These are phyloP conservation scores for Cyberlindnera mississippiensis DNA, from an alignment of 805 yeast species.

Conservation along the genomic window DNA sequence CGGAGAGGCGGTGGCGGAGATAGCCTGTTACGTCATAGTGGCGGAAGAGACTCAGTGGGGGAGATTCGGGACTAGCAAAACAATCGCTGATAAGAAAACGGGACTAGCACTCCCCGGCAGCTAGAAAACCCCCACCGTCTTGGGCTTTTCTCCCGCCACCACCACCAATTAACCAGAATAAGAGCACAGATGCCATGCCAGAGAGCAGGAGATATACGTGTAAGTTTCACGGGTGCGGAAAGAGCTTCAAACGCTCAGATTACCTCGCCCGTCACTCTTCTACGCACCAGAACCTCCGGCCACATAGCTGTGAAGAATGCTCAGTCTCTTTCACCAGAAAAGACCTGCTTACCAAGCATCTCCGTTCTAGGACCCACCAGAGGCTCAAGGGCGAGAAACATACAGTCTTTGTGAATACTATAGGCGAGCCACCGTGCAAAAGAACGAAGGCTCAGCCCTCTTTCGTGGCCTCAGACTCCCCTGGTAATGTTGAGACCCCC, in stretches of 20 bases:
- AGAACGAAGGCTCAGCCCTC: conserved; percentile 1
- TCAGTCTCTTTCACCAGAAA: conserved; percentile 28
- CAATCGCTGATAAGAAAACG: too few species aligned
- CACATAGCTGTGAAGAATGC: conserved; percentile 28
- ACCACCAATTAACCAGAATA: background rate
- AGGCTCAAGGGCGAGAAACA: background rate
- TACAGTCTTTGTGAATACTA: conserved; percentile 6
- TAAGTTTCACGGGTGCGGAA: conserved; percentile 17
- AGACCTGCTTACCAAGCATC: conserved; percentile 30
- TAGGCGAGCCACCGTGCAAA: background rate
- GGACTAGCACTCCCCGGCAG: too few species aligned
- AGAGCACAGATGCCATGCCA: background rate
- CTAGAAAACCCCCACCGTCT: too few species aligned
- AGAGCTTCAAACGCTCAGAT: conserved; percentile 34
- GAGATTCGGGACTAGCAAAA: too few species aligned
- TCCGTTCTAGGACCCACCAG: conserved; percentile 21
- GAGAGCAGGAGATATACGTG: conserved; percentile 1
- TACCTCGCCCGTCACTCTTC: conserved; percentile 30
- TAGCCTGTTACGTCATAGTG: too few species aligned
- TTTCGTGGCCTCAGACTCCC: background rate
- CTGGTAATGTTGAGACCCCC: background rate
- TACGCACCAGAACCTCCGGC: conserved; percentile 29
- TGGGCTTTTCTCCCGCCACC: too few species aligned
- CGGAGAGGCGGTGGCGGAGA: too few species aligned
- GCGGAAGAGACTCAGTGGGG: too few species aligned